Percentiles rank a stretch among this genome's conserved stretches.
Evolutionary conservation across 257 asterid genomes (phyloP).

Genomic region (Solanum microdontum): DNA sequence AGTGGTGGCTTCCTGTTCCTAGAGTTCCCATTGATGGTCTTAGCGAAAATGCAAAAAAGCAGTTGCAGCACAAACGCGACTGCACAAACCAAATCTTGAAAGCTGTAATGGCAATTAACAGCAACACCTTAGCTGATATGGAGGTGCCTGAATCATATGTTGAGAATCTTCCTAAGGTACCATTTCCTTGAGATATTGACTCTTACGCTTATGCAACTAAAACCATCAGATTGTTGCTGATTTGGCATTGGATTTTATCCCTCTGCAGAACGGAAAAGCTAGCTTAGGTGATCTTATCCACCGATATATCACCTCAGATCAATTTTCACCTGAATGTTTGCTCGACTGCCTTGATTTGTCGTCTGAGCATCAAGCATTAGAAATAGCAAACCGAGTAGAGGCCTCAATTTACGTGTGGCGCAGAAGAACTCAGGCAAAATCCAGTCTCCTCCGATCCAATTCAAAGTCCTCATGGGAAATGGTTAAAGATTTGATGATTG

Average conservation of each 20-base stretch:
- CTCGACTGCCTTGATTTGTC: conserved; percentile 69
- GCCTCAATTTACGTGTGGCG: conserved; percentile 52
- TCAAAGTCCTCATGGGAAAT: conserved; percentile 74
- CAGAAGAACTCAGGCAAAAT: conserved; percentile 28
- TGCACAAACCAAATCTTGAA: conserved; percentile 69
- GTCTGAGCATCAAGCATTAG: conserved; percentile 63
- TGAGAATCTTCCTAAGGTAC: conserved; percentile 72
- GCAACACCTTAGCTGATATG: conserved; percentile 64
- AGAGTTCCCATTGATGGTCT: conserved; percentile 63
- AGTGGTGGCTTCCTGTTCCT: conserved; percentile 95
- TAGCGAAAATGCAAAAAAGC: conserved; percentile 43
- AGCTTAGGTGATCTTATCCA: conserved; percentile 62
- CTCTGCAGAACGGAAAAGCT: conserved; percentile 51
- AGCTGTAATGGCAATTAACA: conserved; percentile 87
- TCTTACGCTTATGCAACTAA: neutral
- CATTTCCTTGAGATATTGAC: neutral
- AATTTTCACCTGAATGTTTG: conserved; percentile 60
- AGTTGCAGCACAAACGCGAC: conserved; percentile 52
- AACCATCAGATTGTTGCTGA: neutral
- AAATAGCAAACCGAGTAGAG: conserved; percentile 64
- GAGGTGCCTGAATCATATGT: conserved; percentile 56
- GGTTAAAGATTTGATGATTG: conserved; percentile 58
- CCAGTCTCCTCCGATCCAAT: conserved; percentile 4
- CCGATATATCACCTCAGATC: conserved; percentile 46
- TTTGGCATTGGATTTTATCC: neutral